These are phyloP conservation scores for Phytophthora syringae DNA, from an alignment of 352 stramenopile genomes.

Conservation along the genomic window DNA sequence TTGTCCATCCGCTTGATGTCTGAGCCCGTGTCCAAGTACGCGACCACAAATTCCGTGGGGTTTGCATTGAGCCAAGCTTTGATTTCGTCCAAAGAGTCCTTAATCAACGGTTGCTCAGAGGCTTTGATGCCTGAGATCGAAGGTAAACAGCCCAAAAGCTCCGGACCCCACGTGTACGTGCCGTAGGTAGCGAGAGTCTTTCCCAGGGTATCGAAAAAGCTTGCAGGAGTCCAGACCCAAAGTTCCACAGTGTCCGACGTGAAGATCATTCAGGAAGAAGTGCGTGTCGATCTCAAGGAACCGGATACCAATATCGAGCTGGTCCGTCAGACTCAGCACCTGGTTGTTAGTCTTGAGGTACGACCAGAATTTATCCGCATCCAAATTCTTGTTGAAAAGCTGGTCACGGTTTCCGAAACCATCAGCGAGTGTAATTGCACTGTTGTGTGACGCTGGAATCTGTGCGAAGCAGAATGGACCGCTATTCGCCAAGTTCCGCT, in stretches of 20 bases:
- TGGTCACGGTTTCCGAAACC: slow-evolving; percentile 74
- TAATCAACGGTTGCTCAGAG: slow-evolving; percentile 50
- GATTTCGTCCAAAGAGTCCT: slow-evolving; percentile 52
- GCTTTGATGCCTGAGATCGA: slow-evolving; percentile 67
- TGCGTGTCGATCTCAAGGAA: slow-evolving; percentile 71
- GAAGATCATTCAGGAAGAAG: slow-evolving; percentile 67
- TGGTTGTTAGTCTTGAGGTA: slow-evolving; percentile 80
- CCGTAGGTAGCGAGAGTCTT: slow-evolving; percentile 53
- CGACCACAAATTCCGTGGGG: slow-evolving; percentile 54
- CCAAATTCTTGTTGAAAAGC: slow-evolving; percentile 58
- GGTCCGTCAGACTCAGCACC: slow-evolving; percentile 64
- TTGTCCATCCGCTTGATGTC: slow-evolving; percentile 49
- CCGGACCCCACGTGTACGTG: slow-evolving; percentile 47
- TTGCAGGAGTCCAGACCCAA: slow-evolving; percentile 42
- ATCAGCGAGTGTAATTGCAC: slow-evolving; percentile 64
- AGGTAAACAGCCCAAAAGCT: slow-evolving; percentile 69
- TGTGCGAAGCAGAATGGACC: slow-evolving; percentile 60
- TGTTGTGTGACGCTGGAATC: slow-evolving; percentile 71
- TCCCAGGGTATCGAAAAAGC: slow-evolving; percentile 43
- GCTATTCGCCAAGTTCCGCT: slow-evolving; percentile 55
- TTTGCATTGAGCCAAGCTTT: slow-evolving; percentile 57
- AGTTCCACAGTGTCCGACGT: slow-evolving; percentile 59
- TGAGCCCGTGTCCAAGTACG: slow-evolving; percentile 61
- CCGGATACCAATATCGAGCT: slow-evolving; percentile 67
- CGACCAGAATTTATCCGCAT: slow-evolving; percentile 50